These are phyloP conservation scores for Russula dissimulans DNA, from an alignment of 768 basidiomycete genomes.

Conservation along the genomic window DNA sequence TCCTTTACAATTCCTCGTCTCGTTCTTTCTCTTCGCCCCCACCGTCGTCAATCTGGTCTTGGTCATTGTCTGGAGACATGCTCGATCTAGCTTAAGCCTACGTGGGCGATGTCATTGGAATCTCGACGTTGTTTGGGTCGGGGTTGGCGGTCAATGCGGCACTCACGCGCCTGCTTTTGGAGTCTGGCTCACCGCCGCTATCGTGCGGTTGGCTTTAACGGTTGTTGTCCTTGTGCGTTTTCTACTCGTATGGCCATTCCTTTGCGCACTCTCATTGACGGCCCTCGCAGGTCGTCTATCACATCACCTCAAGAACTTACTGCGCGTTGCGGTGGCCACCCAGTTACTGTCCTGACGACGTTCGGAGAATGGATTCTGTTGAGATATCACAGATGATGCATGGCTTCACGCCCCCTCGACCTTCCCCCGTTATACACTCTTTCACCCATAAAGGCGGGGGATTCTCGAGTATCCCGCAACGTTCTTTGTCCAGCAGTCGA, in stretches of 20 bases:
- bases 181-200: conserved; percentile 45
- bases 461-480: background rate
- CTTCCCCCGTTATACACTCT: background rate
- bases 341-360: background rate
- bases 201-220: conserved; percentile 48
- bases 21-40: conserved; percentile 39
- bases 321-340: background rate
- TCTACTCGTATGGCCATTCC: background rate
- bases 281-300: conserved; percentile 1
- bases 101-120: conserved; percentile 49
- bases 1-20: conserved; percentile 33
- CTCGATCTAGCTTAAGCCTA: conserved; percentile 30
- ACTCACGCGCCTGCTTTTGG: conserved; percentile 34
- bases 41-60: conserved; percentile 49
- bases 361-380: background rate
- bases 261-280: background rate
- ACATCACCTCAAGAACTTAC: background rate
- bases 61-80: conserved; percentile 43
- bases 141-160: conserved; percentile 25
- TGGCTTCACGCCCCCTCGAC: background rate
- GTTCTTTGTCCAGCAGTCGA: conserved; percentile 5
- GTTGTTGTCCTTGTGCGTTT: conserved; percentile 42
- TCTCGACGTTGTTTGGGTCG: conserved; percentile 59
- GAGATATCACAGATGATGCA: background rate
- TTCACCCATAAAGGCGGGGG: background rate